Evolutionary conservation across 345 rosid species (phyloP).

Genomic region (Aquilaria malaccensis): DNA sequence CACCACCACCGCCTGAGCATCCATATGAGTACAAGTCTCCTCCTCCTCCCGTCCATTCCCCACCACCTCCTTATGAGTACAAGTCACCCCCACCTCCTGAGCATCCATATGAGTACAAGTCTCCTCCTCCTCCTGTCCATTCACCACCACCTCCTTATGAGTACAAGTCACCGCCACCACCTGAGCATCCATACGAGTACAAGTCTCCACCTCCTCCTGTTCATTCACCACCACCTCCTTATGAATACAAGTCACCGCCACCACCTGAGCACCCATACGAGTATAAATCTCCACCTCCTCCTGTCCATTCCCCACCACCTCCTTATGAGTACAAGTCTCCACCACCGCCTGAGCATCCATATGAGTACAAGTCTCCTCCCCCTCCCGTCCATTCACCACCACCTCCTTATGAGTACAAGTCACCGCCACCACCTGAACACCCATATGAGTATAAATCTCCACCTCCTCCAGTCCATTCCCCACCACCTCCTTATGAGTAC

Average conservation of each 20-base stretch:
- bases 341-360: constrained; percentile 29
- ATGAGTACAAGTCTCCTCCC: constrained; percentile 33
- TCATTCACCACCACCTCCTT: constrained; percentile 28
- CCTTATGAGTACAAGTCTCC: constrained; percentile 33
- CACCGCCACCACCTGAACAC: constrained; percentile 19
- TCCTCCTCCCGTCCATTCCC: constrained; percentile 30
- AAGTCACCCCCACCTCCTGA: constrained; percentile 42
- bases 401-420: constrained; percentile 23
- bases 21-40: constrained; percentile 30
- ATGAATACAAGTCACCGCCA: constrained; percentile 44
- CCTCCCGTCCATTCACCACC: constrained; percentile 17
- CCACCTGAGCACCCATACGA: constrained; percentile 32
- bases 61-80: constrained; percentile 38
- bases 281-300: constrained; percentile 35
- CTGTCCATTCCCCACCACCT: constrained; percentile 24
- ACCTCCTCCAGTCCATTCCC: constrained; percentile 31
- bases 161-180: constrained; percentile 35
- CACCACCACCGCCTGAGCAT: constrained; percentile 19
- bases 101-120: constrained; percentile 23
- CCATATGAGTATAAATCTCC: constrained; percentile 47
- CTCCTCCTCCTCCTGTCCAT: constrained; percentile 35
- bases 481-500: constrained; percentile 35
- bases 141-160: constrained; percentile 13
- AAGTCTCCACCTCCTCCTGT: constrained; percentile 36
- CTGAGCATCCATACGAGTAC: constrained; percentile 25